Percentiles rank a stretch among this genome's conserved stretches.
Conservation (phyloP, 345 rosid species). For the Brassica incana region DNA sequence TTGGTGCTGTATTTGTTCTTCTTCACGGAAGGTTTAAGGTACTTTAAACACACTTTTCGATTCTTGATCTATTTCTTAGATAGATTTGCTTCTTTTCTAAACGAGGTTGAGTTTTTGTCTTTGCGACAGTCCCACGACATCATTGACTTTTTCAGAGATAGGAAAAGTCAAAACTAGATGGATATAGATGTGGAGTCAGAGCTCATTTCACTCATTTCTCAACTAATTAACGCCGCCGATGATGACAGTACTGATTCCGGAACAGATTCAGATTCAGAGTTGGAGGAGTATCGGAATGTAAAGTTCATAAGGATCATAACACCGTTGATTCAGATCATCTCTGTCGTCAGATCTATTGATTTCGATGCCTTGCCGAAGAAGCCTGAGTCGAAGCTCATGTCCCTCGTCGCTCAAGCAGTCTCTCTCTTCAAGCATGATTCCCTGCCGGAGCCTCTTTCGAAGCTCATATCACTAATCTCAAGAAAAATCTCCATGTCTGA, state of each 20-base stretch:
- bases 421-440: neutral
- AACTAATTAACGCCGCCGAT: no score
- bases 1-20: no score
- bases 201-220: neutral
- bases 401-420: neutral
- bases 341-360: neutral
- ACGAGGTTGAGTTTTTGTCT: no score
- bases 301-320: neutral
- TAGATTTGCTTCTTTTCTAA: no score
- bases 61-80: no score
- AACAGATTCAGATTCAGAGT: neutral
- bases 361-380: neutral
- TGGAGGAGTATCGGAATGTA: neutral
- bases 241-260: neutral
- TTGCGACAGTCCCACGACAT: no score
- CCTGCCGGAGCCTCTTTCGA: neutral
- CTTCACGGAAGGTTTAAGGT: no score
- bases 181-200: neutral
- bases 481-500: neutral
- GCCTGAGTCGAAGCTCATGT: neutral
- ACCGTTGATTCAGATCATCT: neutral
- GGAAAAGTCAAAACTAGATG: neutral
- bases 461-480: neutral
- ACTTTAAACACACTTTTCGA: no score
- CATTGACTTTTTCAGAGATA: no score